These are phyloP conservation scores for Cyclotella atomus DNA, from an alignment of 108 stramenopile genomes.

Conservation along the genomic window DNA sequence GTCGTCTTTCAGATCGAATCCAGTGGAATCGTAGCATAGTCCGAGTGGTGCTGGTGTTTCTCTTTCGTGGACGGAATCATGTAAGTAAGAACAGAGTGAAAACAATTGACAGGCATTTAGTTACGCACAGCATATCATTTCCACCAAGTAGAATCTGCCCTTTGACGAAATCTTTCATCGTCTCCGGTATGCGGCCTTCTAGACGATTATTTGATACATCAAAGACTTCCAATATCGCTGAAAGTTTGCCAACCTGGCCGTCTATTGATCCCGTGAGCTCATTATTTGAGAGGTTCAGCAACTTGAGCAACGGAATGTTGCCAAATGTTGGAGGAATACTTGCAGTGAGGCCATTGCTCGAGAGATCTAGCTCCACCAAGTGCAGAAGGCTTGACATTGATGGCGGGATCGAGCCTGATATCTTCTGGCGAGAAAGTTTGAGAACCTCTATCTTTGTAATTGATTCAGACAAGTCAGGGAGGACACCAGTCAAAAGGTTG, in stretches of 20 bases:
- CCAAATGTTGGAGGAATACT: neutral
- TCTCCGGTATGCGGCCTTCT: neutral
- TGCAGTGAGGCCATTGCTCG: neutral
- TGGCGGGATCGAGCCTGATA: conserved; percentile 1
- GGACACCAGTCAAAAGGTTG: conserved; percentile 4
- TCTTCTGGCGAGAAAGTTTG: conserved; percentile 9
- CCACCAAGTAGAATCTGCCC: neutral
- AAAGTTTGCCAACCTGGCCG: neutral
- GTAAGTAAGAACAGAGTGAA: too few relatives aligned
- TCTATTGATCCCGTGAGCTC: neutral
- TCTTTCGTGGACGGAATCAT: too few relatives aligned
- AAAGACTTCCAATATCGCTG: neutral
- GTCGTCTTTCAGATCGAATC: conserved; percentile 24
- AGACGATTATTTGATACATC: neutral
- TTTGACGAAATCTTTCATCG: neutral
- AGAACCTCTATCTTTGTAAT: neutral
- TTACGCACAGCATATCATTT: neutral
- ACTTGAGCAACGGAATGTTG: neutral
- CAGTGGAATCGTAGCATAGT: neutral
- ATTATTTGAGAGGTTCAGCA: conserved; percentile 9
- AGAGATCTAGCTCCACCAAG: neutral
- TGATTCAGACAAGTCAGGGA: conserved; percentile 10
- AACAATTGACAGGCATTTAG: too few relatives aligned
- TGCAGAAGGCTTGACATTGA: neutral
- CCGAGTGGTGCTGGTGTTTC: neutral